Evolutionary conservation across 306 rosid genomes (phyloP), one percentile per base, ranked within the genome.

Genomic region (Prunus padus): DNA sequence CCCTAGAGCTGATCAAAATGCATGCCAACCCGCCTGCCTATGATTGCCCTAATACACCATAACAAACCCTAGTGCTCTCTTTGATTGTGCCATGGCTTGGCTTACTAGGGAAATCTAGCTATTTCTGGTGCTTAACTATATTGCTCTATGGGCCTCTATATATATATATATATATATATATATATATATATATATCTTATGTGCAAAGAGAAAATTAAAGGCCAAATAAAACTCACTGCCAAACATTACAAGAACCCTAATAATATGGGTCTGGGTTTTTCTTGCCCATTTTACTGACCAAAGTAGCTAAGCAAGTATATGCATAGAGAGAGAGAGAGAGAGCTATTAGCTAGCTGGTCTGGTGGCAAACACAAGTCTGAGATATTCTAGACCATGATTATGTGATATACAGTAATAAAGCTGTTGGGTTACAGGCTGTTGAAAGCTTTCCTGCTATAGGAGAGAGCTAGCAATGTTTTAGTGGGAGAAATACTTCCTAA

Each of bases 1-100:
- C 64, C 64, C 64, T 59, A 59, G 64, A 25, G 64, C 33, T 59
- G 64, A 59, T 59, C 37, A 59, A 59, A 23, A 22, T 59, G 64
- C 64, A 59, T 59, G 64, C 64, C 31, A 59, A 25, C 64, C 64
- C 26, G 61, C 61, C 60, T 55, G 60, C 60, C 33, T 57, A 57
- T 23, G 22, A 57, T 11, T 57, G 31, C 63, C 63, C 63, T 23
- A 57, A 57, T 57, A 23, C 33, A 57, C 64, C 64, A 23, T 57
- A 13, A 57, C 63, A 57, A 57, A 57, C 64, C 64, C 64, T 57
- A 57, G 19, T 57, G 64, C 33, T 11, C 64, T 26, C 63, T 23
- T 57, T 23, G 26, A 23, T 57, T 57, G 12, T 57, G 64, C 25
- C 28, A 1, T 57, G 13, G 63, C 4, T 22, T 57, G 64, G 64